phyloP scores from a whole-genome alignment of 2,329 filamentous ascomycete genomes.

The Ilyonectria sp. region DNA sequence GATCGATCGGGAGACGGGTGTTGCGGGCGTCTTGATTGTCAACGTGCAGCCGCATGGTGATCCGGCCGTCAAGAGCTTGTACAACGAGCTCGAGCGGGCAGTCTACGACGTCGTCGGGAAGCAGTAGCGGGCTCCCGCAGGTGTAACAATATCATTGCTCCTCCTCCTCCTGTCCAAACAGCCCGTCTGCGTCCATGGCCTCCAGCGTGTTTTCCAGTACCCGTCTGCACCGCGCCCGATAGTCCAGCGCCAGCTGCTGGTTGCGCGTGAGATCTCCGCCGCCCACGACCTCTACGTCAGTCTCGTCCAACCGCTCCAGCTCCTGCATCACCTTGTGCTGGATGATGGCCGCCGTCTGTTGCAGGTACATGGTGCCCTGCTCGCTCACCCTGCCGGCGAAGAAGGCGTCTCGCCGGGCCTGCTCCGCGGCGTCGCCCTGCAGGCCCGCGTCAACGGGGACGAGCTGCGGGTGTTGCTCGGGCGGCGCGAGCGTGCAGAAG shows the following conservation, averaged over 20 bases:
- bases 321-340: slow-evolving; percentile 60
- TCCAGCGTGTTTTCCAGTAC: slow-evolving; percentile 64
- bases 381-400: slow-evolving; percentile 51
- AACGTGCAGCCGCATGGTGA: slow-evolving; percentile 58
- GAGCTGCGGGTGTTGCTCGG: slow-evolving; percentile 49
- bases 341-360: slow-evolving; percentile 58
- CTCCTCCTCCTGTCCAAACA: slow-evolving; percentile 44
- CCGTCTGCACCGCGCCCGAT: slow-evolving; percentile 63
- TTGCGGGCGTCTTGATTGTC: slow-evolving; percentile 58
- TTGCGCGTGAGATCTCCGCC: slow-evolving; percentile 60
- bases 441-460: slow-evolving; percentile 39
- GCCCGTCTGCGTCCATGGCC: slow-evolving; percentile 53
- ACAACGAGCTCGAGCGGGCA: slow-evolving; percentile 57
- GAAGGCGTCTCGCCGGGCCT: slow-evolving; percentile 46
- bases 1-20: slow-evolving; percentile 56
- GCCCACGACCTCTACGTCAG: slow-evolving; percentile 61
- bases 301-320: slow-evolving; percentile 62
- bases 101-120: slow-evolving; percentile 52
- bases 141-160: slow-evolving; percentile 21
- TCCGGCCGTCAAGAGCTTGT: slow-evolving; percentile 52
- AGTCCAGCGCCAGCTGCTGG: slow-evolving; percentile 65
- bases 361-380: slow-evolving; percentile 49
- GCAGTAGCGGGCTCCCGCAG: slow-evolving; percentile 7
- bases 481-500: slow-evolving; percentile 56
- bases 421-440: slow-evolving; percentile 48